Evolutionary conservation across 2,329 filamentous ascomycete species (phyloP), one percentile per base, ranked within the genome.

Genomic region (Aureobasidium uvarum): DNA sequence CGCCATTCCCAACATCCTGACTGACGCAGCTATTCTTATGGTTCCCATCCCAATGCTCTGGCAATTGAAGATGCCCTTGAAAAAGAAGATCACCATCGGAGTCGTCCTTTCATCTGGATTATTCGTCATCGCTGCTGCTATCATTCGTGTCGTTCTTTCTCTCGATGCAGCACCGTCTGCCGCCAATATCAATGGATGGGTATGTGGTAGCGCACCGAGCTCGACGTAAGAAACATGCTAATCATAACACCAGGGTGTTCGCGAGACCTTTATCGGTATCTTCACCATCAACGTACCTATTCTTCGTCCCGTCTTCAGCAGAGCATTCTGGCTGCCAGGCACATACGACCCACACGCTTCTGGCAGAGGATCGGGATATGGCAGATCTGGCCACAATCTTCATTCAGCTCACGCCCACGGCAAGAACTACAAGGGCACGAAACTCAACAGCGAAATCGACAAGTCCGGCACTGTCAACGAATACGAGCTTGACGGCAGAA

Each of bases 221-320:
- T 18, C 45, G 3, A 38, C 16, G 1, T 2, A 46, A 8, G 23
- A 48, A 28, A 18, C 14, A 28, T 48, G 14, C 45, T 48, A 48
- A 48, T 18, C 0, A 16, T 8, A 6, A 6, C 13, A 2, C 10
- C 13, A 48, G 45, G 76, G 75, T 18, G 70, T 76, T 1, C 70
- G 76, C 52, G 76, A 78, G 63, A 76, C 74, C 1, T 69, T 75
- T 36, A 72, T 76, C n/a, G 75, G 73, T 18, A 73, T 77, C 23
- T 66, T 76, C n/a, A 72, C 75, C 3, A 74, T 77, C 54, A 77
- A 77, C 60, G 68, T 73, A 0, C 76, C 75, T 10, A 74, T 77
- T 23, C 67, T 77, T 4, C 68, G 71, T 8, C 75, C 75, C 0
- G 59, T 77, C 33, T 70, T 72, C 62, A 70, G 59, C 41, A 62